These are phyloP conservation scores for Mycena polygramma DNA, from an alignment of 768 basidiomycete genomes.

Conservation along the genomic window DNA sequence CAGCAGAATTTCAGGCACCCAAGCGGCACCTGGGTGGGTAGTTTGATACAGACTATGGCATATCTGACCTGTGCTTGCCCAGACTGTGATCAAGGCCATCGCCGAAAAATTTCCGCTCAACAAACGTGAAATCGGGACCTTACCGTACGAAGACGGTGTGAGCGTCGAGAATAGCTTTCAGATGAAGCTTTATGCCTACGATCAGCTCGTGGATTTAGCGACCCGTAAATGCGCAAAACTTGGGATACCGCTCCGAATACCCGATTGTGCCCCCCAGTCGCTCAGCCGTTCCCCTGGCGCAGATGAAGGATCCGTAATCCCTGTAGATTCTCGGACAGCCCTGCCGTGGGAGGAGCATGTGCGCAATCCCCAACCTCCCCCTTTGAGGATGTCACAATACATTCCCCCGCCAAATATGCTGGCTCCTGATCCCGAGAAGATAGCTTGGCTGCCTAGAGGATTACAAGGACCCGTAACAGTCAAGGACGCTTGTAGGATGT, in stretches of 20 bases:
- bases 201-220: not conserved
- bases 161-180: too few relatives aligned
- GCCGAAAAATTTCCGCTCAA: not conserved
- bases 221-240: constrained; percentile 1
- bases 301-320: constrained; percentile 4
- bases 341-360: constrained; percentile 18
- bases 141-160: constrained; percentile 5
- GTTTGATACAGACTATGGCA: too few relatives aligned
- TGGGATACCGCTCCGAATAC: not conserved
- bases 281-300: not conserved
- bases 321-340: not conserved
- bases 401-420: not conserved
- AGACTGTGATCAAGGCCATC: constrained; percentile 12
- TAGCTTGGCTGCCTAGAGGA: too few relatives aligned
- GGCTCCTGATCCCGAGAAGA: constrained; percentile 3
- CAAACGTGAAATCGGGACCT: constrained; percentile 1
- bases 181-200: not conserved
- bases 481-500: constrained; percentile 24
- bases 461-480: constrained; percentile 19
- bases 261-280: not conserved
- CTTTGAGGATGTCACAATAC: constrained; percentile 7
- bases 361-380: constrained; percentile 11
- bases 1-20: too few relatives aligned
- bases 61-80: too few relatives aligned
- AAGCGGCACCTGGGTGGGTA: constrained; percentile 2